Base-by-base conservation (phyloP, 192 early-diverging fungal genomes). In the Entomortierella beljakovae region DNA sequence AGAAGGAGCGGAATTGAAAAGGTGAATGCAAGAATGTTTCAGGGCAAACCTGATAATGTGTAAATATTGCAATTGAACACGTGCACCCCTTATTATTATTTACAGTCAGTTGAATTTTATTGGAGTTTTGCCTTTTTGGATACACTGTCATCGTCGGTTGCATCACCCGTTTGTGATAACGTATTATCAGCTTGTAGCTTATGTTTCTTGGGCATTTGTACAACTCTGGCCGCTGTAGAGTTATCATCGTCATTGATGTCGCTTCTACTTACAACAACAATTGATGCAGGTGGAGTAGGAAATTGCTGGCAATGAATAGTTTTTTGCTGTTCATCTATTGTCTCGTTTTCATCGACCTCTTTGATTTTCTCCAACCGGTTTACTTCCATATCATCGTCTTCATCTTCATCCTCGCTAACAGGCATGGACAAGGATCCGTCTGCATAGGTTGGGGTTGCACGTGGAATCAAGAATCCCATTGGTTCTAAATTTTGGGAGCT, bases 391-490 rank as follows among this genome's bases (percentile, higher is more conserved):
- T 71, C 80, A 7, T 71, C 70, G 8, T 81, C 64, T 0, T 79
- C 64, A 48, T 84, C 85, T 29, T 82, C 81, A 34, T 87, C 85
- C 31, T 84, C 83, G 6, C 84, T 75, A 26, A 85, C 86, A 8
- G 86, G 86, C 83, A 87, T 87, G 6, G 84, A 81, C 20, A 87
- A 62, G 1, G 86, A 71, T 6, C 83, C 83, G 59, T 87, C 86
- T 1, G 74, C 74, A 40, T 77, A 77, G 0, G 74, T 54, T 13
- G 74, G 69, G 6, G 74, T 77, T 23, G 74, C 64, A 6, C 66
- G 66, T 46, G 74, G 74, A 32, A 77, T 69, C 49, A 77, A 50
- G n/a, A 73, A 37, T 20, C 60, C 64, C 53, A 76, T 71, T 10
- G 57, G 75, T 13, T 29, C 62, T 16, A 34, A 34, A 49, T 42